These are phyloP conservation scores for Phytophthora europaea DNA, from an alignment of 352 stramenopile genomes.

Conservation along the genomic window DNA sequence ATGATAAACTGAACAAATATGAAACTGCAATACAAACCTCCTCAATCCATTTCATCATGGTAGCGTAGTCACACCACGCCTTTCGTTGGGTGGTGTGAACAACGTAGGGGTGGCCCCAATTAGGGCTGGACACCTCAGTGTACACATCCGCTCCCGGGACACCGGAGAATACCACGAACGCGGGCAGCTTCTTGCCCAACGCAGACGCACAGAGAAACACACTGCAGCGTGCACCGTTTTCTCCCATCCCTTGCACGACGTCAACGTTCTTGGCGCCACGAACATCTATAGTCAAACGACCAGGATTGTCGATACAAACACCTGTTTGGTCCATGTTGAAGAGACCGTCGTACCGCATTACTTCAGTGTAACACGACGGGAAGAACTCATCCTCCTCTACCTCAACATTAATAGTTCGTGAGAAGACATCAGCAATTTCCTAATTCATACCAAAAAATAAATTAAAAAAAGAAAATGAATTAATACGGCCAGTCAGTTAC, in stretches of 20 bases:
- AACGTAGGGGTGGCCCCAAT: too few relatives aligned
- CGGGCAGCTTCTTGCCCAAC: neutral
- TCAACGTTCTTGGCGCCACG: conserved; percentile 8
- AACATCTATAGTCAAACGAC: conserved; percentile 7
- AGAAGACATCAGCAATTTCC: conserved; percentile 3
- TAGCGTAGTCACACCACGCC: conserved; percentile 4
- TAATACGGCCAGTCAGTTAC: too few relatives aligned
- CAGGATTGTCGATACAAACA: conserved; percentile 10
- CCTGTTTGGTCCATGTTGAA: conserved; percentile 17
- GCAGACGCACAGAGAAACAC: conserved; percentile 15
- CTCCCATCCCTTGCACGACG: conserved; percentile 8
- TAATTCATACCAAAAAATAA: conserved; percentile 1
- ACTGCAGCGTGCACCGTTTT: conserved; percentile 5
- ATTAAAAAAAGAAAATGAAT: neutral
- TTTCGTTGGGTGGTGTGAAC: conserved; percentile 8
- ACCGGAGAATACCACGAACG: conserved; percentile 8
- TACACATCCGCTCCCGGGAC: conserved; percentile 1
- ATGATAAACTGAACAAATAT: neutral
- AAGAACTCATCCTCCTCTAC: conserved; percentile 5
- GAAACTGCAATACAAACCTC: neutral
- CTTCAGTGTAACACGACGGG: neutral
- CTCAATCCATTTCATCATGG: conserved; percentile 16
- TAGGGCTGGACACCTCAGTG: conserved; percentile 2
- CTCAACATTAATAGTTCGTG: neutral
- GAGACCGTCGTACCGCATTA: neutral